Conservation (phyloP, 2,329 filamentous ascomycete genomes). For the Colletotrichum orchidophilum region DNA sequence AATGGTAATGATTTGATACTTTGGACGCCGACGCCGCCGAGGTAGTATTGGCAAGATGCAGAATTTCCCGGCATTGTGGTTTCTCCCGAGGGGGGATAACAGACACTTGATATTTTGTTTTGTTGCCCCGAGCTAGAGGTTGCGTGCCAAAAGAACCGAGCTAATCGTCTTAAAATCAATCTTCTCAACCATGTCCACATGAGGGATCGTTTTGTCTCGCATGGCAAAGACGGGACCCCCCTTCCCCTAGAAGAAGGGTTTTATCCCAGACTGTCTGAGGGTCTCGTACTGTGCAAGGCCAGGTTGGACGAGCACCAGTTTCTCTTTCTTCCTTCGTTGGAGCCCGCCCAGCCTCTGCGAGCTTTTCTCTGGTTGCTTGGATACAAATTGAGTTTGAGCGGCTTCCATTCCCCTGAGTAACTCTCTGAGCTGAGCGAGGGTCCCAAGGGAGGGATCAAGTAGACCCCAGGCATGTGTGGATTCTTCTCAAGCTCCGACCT, state of each 20-base stretch:
- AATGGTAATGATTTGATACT: neutral
- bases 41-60: neutral
- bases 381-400: neutral
- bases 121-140: neutral
- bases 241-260: neutral
- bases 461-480: neutral
- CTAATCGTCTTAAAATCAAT: neutral
- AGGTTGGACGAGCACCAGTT: neutral
- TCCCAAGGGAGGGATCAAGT: neutral
- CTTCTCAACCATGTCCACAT: neutral
- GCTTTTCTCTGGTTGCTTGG: neutral
- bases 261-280: neutral
- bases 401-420: neutral
- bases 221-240: neutral
- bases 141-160: neutral
- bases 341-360: neutral
- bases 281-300: neutral
- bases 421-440: neutral
- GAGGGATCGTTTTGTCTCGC: neutral
- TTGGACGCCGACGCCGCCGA: neutral
- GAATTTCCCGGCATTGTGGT: neutral
- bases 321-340: neutral
- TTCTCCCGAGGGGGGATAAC: neutral
- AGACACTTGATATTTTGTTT: neutral
- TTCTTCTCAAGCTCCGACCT: conserved; percentile 1